Conservation (phyloP, 129 eudicot genomes). For the Sambucus nigra region DNA sequence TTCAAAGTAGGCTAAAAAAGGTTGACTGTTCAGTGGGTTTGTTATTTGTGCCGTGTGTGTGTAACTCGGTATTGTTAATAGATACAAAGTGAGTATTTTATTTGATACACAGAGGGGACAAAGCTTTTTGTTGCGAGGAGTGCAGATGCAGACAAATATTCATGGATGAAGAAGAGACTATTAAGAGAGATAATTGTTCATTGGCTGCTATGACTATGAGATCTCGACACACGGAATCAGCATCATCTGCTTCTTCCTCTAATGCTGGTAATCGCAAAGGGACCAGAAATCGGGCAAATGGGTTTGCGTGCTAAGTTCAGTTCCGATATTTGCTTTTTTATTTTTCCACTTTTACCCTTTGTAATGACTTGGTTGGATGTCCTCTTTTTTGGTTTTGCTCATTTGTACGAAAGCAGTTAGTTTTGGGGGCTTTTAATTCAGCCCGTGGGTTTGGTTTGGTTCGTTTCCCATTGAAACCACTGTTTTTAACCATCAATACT, state of each 20-base stretch:
- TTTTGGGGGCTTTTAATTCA: background rate
- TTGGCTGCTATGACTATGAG: slow-evolving; percentile 5
- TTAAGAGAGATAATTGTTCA: slow-evolving; percentile 20
- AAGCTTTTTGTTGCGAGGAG: slow-evolving; percentile 45
- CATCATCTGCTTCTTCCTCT: slow-evolving; percentile 12
- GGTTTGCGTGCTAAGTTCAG: slow-evolving; percentile 8
- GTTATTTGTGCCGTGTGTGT: too few relatives aligned
- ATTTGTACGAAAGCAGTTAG: background rate
- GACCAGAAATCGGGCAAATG: slow-evolving; percentile 12
- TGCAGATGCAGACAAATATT: slow-evolving; percentile 46
- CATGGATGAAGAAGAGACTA: slow-evolving; percentile 42
- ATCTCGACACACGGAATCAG: background rate
- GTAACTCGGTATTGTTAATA: too few relatives aligned
- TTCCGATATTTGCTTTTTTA: background rate
- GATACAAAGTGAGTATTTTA: too few relatives aligned
- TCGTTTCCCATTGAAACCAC: background rate
- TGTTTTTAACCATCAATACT: background rate
- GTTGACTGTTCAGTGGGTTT: background rate
- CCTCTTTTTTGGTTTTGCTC: background rate
- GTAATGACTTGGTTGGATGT: slow-evolving; percentile 2
- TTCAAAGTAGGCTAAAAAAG: background rate
- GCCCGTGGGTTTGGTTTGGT: background rate
- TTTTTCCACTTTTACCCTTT: slow-evolving; percentile 11
- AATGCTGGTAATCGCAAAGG: slow-evolving; percentile 5
- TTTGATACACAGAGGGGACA: slow-evolving; percentile 35